Evolutionary conservation across 2,329 filamentous ascomycete species (phyloP).

Genomic region (Podosphaera fusca): DNA sequence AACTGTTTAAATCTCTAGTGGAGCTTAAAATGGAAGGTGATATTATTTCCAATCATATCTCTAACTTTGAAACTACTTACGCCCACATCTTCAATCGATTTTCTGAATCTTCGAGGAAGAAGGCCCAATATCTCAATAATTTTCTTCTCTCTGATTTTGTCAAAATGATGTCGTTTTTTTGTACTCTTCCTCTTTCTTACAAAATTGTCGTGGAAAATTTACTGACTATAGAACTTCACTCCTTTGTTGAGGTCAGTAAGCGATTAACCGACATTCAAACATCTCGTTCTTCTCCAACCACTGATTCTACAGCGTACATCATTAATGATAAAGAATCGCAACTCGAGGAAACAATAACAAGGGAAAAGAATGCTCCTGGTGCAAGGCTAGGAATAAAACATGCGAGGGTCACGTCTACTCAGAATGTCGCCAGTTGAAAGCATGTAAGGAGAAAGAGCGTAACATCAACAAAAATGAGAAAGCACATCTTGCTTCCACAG

Average conservation of each 20-base stretch:
- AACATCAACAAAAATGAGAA: neutral
- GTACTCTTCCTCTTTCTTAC: neutral
- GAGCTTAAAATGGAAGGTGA: neutral
- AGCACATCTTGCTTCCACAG: neutral
- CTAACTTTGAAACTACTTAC: neutral
- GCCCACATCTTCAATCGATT: neutral
- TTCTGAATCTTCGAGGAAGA: neutral
- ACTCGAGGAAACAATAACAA: neutral
- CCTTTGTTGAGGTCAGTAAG: neutral
- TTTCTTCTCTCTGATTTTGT: neutral
- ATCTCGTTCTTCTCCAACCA: neutral
- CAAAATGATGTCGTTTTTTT: constrained; percentile 1
- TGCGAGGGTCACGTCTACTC: neutral
- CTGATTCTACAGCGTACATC: neutral
- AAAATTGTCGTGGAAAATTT: neutral
- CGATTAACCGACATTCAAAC: neutral
- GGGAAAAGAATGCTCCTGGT: neutral
- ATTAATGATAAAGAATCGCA: neutral
- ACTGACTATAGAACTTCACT: neutral
- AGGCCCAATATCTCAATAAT: neutral
- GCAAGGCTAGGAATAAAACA: neutral
- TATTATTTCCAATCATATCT: constrained; percentile 1
- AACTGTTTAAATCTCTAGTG: neutral
- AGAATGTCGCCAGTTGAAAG: constrained; percentile 1
- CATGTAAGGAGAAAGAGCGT: neutral